These are phyloP conservation scores for Cynanchum wilfordii DNA, from an alignment of 257 asterid species.

Conservation along the genomic window DNA sequence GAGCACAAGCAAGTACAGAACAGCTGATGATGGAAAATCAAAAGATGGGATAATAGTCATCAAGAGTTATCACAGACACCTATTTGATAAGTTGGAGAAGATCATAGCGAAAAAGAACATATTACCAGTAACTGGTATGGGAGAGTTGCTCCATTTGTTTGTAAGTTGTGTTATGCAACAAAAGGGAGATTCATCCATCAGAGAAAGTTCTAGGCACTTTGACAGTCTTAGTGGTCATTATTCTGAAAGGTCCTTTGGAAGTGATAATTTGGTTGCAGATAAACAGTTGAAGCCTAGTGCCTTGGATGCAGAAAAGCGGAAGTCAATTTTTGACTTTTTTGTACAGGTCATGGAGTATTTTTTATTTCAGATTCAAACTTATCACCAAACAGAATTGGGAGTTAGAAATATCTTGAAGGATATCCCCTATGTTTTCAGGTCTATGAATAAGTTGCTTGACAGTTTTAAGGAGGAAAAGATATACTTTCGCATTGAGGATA, in stretches of 20 bases:
- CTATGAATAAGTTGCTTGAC: conserved; percentile 57
- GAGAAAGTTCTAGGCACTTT: conserved; percentile 26
- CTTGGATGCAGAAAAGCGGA: conserved; percentile 54
- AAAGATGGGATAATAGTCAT: conserved; percentile 44
- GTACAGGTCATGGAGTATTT: conserved; percentile 65
- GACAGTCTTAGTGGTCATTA: conserved; percentile 20
- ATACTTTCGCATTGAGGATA: conserved; percentile 64
- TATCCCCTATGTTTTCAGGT: conserved; percentile 42
- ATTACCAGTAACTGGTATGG: conserved; percentile 57
- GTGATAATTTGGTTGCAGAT: conserved; percentile 21
- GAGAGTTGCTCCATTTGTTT: conserved; percentile 67
- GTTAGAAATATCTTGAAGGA: conserved; percentile 28
- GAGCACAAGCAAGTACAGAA: conserved; percentile 46
- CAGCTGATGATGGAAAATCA: conserved; percentile 35
- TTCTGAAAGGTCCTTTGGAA: conserved; percentile 18
- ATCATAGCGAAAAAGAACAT: conserved; percentile 48
- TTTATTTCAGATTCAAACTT: conserved; percentile 42
- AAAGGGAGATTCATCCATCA: conserved; percentile 39
- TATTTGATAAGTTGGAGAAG: conserved; percentile 75
- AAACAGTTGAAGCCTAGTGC: conserved; percentile 24
- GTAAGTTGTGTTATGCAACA: conserved; percentile 49
- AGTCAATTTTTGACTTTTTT: conserved; percentile 55
- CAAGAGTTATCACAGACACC: conserved; percentile 85
- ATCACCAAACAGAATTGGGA: conserved; percentile 35
- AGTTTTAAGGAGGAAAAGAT: conserved; percentile 48